phyloP scores from a whole-genome alignment of 768 basidiomycete genomes.

The Suillus hirtellus region DNA sequence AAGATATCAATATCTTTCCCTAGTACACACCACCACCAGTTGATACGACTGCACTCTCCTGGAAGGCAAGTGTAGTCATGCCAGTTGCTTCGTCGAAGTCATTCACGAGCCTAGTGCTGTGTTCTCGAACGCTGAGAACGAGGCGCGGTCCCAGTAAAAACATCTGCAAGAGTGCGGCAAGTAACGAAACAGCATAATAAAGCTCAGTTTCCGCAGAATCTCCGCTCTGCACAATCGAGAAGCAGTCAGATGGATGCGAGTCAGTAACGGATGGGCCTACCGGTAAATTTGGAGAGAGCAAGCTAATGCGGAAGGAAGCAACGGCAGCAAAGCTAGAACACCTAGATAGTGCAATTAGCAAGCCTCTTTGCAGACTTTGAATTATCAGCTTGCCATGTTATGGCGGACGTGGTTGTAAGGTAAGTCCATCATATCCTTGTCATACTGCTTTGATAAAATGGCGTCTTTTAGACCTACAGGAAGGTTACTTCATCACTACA shows the following conservation, averaged over 20 bases:
- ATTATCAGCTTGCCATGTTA: no score
- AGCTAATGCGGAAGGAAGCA: background rate
- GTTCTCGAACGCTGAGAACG: background rate
- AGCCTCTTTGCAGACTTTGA: no score
- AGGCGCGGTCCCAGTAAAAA: constrained; percentile 1
- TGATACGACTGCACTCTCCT: background rate
- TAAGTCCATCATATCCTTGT: no score
- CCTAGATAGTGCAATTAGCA: no score
- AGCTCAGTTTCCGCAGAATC: background rate
- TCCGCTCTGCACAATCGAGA: background rate
- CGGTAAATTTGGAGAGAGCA: background rate
- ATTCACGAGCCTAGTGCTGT: background rate
- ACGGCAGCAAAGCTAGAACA: background rate
- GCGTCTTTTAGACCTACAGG: no score
- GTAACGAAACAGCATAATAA: background rate
- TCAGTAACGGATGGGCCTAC: background rate
- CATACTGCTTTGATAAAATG: no score
- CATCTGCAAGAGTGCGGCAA: background rate
- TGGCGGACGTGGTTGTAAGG: no score
- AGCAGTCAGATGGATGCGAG: background rate
- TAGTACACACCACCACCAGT: background rate
- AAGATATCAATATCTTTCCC: background rate
- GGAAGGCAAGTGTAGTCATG: background rate
- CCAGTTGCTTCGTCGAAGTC: background rate
- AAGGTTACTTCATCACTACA: no score